Conservation (phyloP, 768 basidiomycete genomes). For the Postia placenta region DNA sequence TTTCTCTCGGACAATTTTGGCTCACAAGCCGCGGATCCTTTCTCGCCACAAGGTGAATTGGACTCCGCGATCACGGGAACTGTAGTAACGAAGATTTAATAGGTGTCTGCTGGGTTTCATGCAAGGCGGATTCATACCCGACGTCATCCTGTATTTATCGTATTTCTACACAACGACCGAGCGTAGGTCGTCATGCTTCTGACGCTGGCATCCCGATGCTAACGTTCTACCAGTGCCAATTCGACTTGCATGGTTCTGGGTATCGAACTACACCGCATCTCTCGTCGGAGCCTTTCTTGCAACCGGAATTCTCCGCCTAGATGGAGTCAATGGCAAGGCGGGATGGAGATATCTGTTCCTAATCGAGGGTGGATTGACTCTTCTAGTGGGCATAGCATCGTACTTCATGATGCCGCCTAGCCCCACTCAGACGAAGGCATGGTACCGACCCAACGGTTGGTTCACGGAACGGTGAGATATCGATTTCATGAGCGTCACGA, state of each 20-base stretch:
- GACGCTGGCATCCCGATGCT: background rate
- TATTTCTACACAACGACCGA: constrained; percentile 60
- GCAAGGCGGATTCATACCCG: constrained; percentile 62
- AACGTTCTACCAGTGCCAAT: constrained; percentile 40
- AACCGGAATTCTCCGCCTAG: constrained; percentile 50
- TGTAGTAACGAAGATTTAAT: too few relatives aligned
- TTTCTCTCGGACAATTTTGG: constrained; percentile 56
- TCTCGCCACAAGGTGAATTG: constrained; percentile 47
- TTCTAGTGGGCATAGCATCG: constrained; percentile 42
- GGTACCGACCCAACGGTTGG: constrained; percentile 59
- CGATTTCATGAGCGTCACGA: background rate
- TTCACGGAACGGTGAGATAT: constrained; percentile 57
- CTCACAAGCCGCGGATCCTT: constrained; percentile 46
- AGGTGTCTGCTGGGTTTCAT: constrained; percentile 52
- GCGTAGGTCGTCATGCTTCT: constrained; percentile 28
- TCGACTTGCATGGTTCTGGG: constrained; percentile 68
- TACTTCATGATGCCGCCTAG: constrained; percentile 57
- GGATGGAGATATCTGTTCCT: constrained; percentile 60
- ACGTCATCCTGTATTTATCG: constrained; percentile 57
- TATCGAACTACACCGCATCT: constrained; percentile 47
- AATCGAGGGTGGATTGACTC: constrained; percentile 46
- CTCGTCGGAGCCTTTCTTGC: constrained; percentile 61
- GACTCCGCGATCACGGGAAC: too few relatives aligned
- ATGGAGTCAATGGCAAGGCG: constrained; percentile 44
- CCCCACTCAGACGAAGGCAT: constrained; percentile 58